A percentile compares a stretch with the other conserved stretches of the same genome.
Evolutionary conservation across 768 basidiomycete genomes (phyloP).

Genomic region (Russula virescens): DNA sequence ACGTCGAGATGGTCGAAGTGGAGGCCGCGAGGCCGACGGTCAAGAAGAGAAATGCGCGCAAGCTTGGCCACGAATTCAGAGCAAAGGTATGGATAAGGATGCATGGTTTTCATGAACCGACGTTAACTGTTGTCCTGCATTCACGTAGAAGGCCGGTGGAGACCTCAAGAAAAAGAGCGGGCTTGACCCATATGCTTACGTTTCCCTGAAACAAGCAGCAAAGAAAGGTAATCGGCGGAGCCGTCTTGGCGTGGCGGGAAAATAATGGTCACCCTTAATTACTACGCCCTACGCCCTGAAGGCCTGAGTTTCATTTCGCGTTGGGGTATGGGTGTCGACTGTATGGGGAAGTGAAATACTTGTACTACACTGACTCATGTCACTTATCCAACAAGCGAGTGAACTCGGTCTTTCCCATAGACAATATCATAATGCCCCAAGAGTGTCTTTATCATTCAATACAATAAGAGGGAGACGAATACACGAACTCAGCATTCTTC

Average conservation of each 20-base stretch:
- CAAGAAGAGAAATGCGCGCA: slow-evolving; percentile 50
- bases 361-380: no score
- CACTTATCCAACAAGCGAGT: no score
- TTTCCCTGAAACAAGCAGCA: slow-evolving; percentile 77
- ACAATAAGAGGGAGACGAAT: not conserved
- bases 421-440: not conserved
- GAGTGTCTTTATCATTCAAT: not conserved
- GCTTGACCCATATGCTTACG: slow-evolving; percentile 89
- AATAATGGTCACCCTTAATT: slow-evolving; percentile 36
- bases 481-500: not conserved
- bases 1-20: slow-evolving; percentile 73
- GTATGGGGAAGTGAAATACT: not conserved
- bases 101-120: slow-evolving; percentile 2
- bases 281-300: no score
- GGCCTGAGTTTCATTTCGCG: not conserved
- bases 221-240: slow-evolving; percentile 49
- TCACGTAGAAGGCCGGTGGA: slow-evolving; percentile 80
- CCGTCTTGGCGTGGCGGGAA: slow-evolving; percentile 57
- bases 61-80: slow-evolving; percentile 85
- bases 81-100: slow-evolving; percentile 67
- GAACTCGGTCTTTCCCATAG: no score
- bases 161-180: slow-evolving; percentile 78
- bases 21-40: slow-evolving; percentile 38
- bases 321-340: not conserved
- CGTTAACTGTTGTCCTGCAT: slow-evolving; percentile 13